phyloP scores from a whole-genome alignment of 768 basidiomycete genomes.

The Suillus lakei region DNA sequence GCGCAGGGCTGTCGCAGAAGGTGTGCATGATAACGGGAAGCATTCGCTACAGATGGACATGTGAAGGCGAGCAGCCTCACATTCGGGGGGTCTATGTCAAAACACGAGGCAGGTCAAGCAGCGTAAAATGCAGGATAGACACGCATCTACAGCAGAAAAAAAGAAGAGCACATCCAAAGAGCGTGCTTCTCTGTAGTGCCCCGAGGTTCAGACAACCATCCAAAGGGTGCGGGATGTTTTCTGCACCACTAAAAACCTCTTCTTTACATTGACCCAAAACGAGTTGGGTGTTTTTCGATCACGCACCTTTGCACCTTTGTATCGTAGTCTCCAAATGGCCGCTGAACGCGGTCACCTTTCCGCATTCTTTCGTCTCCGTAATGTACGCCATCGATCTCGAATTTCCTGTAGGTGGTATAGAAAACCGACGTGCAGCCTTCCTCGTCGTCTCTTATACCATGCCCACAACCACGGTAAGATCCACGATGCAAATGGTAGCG shows the following conservation, averaged over 20 bases:
- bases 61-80: too few species aligned
- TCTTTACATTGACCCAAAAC: slow-evolving; percentile 16
- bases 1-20: too few species aligned
- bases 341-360: slow-evolving; percentile 62
- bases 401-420: slow-evolving; percentile 54
- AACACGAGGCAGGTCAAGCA: too few species aligned
- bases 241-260: slow-evolving; percentile 10
- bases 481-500: slow-evolving; percentile 63
- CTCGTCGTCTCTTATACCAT: slow-evolving; percentile 73
- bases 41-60: too few species aligned
- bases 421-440: slow-evolving; percentile 71
- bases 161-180: too few species aligned
- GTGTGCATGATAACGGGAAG: too few species aligned
- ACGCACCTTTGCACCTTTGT: slow-evolving; percentile 55
- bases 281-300: slow-evolving; percentile 31
- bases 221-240: slow-evolving; percentile 18
- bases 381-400: slow-evolving; percentile 49
- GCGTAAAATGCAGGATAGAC: too few species aligned
- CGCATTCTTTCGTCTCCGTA: slow-evolving; percentile 48
- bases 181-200: too few species aligned
- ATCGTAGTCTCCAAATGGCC: slow-evolving; percentile 65
- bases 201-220: slow-evolving; percentile 58
- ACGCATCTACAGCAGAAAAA: too few species aligned
- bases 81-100: too few species aligned
- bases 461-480: slow-evolving; percentile 64